Percentiles rank a stretch among this genome's conserved stretches.
These are phyloP conservation scores for Barbatosphaeria neglecta DNA, from an alignment of 495 filamentous ascomycete genomes.

Conservation along the genomic window DNA sequence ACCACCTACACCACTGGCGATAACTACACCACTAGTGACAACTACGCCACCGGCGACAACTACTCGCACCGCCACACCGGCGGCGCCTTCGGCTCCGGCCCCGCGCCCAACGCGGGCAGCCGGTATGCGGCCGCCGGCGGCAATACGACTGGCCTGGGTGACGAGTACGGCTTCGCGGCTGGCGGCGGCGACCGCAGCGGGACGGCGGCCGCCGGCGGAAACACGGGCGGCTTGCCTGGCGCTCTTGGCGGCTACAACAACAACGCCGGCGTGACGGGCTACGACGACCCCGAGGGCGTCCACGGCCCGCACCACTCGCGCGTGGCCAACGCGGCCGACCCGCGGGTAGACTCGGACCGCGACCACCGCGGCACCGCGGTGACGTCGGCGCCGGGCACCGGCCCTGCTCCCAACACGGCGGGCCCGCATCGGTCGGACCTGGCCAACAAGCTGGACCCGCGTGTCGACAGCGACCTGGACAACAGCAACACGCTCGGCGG, in stretches of 20 bases:
- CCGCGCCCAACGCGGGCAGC: slow-evolving; percentile 22
- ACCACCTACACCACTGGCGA: slow-evolving; percentile 6
- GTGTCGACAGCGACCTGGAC: slow-evolving; percentile 40
- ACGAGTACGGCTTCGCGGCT: slow-evolving; percentile 5
- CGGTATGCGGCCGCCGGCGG: slow-evolving; percentile 8
- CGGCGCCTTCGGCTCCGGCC: slow-evolving; percentile 17
- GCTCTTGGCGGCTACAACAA: slow-evolving; percentile 7
- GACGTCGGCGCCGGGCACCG: slow-evolving; percentile 14
- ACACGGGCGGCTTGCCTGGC: slow-evolving; percentile 7
- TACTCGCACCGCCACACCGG: slow-evolving; percentile 10
- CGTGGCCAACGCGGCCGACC: slow-evolving; percentile 43
- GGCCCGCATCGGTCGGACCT: slow-evolving; percentile 43
- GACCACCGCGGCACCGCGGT: slow-evolving; percentile 16
- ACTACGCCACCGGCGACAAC: slow-evolving; percentile 6
- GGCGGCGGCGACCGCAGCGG: slow-evolving; percentile 8
- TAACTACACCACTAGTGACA: slow-evolving; percentile 6
- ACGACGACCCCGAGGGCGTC: slow-evolving; percentile 12
- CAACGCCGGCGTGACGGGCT: slow-evolving; percentile 16
- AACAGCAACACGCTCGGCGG: slow-evolving; percentile 30
- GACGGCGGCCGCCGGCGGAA: slow-evolving; percentile 2
- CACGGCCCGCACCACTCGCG: slow-evolving; percentile 39
- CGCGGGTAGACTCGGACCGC: slow-evolving; percentile 36
- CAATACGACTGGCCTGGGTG: slow-evolving; percentile 11
- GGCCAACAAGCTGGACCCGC: slow-evolving; percentile 43
- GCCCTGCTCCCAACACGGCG: slow-evolving; percentile 31